Evolutionary conservation across 1,139 yeast species (phyloP), one percentile per base, ranked within the genome.

Genomic region (Kurtzmaniella quercitrusa): DNA sequence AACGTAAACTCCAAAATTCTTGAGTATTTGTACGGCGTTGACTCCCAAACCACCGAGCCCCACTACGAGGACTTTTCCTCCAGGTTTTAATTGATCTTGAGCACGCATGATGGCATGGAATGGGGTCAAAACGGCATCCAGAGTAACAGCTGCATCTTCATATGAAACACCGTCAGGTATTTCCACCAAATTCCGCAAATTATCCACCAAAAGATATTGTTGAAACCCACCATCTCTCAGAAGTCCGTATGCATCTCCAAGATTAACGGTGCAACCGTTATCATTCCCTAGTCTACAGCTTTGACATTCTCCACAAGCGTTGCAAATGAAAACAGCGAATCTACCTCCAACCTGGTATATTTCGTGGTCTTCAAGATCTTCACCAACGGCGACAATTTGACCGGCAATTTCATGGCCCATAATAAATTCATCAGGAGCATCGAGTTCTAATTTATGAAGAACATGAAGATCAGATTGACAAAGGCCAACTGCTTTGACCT

Each of bases 391-490:
- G 21, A 63, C 69, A 22, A 78, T 58, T 43, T 60, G 61, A 1
- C 83, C 84, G 9, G 81, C 78, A 33, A 78, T 71, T 54, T 78
- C 83, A 55, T 78, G 83, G 19, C 84, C 84, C 74, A 78, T 71
- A 18, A 76, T 66, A 50, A 71, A 74, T 38, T 60, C 59, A 16
- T 57, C 50, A 42, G 67, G 56, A 35, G 50, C 39, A 28, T 40
- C 37, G n/a, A 43, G 28, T 23, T 56, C 55, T 42, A 59, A 50
- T 11, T 67, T 70, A 23, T 58, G 52, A 21, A 76, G 55, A 18
- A 74, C 60, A 50, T 75, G 79, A 17, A 74, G 62, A 51, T 77
- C 82, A 44, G 78, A 71, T 50, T 66, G 68, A 54, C 82, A 77
- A 46, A 77, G 61, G 2, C 82, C 82, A 1, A 77, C 77, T 0